Evolutionary conservation across 2,329 filamentous ascomycete species (phyloP).

Genomic region (Cladorrhinum sp.): DNA sequence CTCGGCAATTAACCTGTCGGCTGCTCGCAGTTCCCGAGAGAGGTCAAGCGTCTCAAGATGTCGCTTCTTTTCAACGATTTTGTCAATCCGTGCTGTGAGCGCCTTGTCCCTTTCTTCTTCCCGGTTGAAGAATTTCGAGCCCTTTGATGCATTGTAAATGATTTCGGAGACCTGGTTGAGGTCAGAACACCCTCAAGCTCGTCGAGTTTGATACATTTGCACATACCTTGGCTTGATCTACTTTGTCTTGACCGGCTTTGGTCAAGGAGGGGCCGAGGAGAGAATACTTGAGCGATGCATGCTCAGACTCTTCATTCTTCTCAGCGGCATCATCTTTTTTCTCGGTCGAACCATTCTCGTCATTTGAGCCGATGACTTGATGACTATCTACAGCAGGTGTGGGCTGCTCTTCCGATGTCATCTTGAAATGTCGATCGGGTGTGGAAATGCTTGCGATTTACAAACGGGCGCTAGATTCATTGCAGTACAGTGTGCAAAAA

Average conservation of each 20-base stretch:
- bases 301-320: constrained; percentile 25
- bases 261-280: constrained; percentile 87
- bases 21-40: constrained; percentile 66
- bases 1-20: constrained; percentile 76
- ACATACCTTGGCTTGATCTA: constrained; percentile 81
- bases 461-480: background rate
- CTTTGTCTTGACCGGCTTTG: constrained; percentile 87
- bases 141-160: constrained; percentile 95
- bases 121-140: constrained; percentile 92
- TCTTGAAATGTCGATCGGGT: constrained; percentile 17
- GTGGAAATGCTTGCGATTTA: background rate
- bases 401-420: constrained; percentile 16
- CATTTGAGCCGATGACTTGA: background rate
- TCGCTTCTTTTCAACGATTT: constrained; percentile 71
- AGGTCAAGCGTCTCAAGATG: constrained; percentile 75
- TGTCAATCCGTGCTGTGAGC: constrained; percentile 81
- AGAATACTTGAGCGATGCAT: constrained; percentile 77
- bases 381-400: background rate
- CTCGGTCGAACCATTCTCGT: background rate
- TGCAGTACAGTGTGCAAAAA: background rate
- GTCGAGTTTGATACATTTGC: background rate
- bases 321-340: background rate
- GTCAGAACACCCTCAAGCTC: background rate
- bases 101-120: constrained; percentile 80
- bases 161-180: constrained; percentile 75